Evolutionary conservation across 1,284 basidiomycete genomes (phyloP).

Genomic region (Boletellus deceptivus): DNA sequence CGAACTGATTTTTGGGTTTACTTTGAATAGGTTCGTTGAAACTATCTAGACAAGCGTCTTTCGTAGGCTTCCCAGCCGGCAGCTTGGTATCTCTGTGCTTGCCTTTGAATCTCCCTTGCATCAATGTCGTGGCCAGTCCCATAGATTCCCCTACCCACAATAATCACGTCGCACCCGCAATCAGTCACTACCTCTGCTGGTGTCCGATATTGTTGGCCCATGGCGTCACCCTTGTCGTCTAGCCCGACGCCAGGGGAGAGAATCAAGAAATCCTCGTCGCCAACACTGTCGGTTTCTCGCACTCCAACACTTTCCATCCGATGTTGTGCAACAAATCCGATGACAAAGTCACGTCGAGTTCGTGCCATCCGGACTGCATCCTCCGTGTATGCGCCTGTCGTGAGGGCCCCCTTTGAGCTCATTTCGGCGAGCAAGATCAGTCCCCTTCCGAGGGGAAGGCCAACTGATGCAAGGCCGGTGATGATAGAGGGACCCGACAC

Average conservation of each 20-base stretch:
- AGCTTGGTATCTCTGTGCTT: slow-evolving; percentile 80
- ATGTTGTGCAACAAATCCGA: slow-evolving; percentile 93
- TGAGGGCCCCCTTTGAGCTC: slow-evolving; percentile 88
- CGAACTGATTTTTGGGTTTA: not conserved
- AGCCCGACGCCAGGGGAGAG: slow-evolving; percentile 93
- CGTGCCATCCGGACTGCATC: slow-evolving; percentile 87
- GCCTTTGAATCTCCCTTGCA: slow-evolving; percentile 58
- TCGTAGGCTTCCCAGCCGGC: slow-evolving; percentile 93
- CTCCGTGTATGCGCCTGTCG: slow-evolving; percentile 82
- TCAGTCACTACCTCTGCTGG: slow-evolving; percentile 83
- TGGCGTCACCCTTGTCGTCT: slow-evolving; percentile 77
- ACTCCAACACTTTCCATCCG: slow-evolving; percentile 72
- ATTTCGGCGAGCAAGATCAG: slow-evolving; percentile 95
- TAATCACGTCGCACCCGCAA: slow-evolving; percentile 95
- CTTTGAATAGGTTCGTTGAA: not conserved
- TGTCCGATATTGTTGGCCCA: slow-evolving; percentile 97
- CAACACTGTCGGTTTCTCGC: slow-evolving; percentile 29
- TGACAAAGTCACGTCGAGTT: slow-evolving; percentile 79
- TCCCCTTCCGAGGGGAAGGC: slow-evolving; percentile 76
- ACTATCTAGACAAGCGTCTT: slow-evolving; percentile 23
- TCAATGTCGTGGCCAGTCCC: slow-evolving; percentile 65
- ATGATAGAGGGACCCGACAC: slow-evolving; percentile 95
- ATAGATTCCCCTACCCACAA: slow-evolving; percentile 96
- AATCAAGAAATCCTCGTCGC: slow-evolving; percentile 81
- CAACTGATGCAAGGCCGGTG: slow-evolving; percentile 83